phyloP scores from a whole-genome alignment of 345 rosid species.

The Citrus glauca region DNA sequence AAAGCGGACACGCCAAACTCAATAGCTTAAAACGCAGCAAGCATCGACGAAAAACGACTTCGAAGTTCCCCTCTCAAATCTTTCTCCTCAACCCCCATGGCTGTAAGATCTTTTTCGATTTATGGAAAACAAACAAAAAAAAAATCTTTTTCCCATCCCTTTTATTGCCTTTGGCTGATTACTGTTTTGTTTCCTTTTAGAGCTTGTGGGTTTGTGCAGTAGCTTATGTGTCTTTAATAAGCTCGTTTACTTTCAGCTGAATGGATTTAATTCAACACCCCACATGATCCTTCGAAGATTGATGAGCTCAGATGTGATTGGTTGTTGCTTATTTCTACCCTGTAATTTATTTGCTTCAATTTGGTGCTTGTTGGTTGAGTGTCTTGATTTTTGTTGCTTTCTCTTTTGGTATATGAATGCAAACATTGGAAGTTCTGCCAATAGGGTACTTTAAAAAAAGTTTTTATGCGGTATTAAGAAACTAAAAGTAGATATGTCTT shows the following conservation, averaged over 20 bases:
- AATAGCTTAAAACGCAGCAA: neutral
- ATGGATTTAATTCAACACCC: neutral
- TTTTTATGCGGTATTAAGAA: neutral
- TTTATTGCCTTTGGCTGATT: too few relatives aligned
- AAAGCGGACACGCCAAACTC: neutral
- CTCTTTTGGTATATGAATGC: neutral
- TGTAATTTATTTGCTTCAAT: neutral
- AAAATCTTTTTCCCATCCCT: too few relatives aligned
- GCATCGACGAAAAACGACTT: neutral
- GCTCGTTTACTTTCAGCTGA: neutral
- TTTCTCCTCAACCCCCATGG: conserved; percentile 3
- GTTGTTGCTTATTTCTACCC: neutral
- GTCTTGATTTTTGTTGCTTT: neutral
- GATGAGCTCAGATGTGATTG: neutral
- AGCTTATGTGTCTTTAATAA: neutral
- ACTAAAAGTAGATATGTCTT: neutral
- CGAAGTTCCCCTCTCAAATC: neutral
- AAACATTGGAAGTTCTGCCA: neutral
- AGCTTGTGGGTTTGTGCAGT: neutral
- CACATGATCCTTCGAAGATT: neutral
- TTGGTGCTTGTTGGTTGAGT: neutral
- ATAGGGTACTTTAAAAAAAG: neutral
- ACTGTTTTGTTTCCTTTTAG: neutral
- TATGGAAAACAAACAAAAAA: too few relatives aligned
- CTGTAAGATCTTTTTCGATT: neutral